Evolutionary conservation across 2,329 filamentous ascomycete genomes (phyloP).

Genomic region (Dactylellina drechsleri): DNA sequence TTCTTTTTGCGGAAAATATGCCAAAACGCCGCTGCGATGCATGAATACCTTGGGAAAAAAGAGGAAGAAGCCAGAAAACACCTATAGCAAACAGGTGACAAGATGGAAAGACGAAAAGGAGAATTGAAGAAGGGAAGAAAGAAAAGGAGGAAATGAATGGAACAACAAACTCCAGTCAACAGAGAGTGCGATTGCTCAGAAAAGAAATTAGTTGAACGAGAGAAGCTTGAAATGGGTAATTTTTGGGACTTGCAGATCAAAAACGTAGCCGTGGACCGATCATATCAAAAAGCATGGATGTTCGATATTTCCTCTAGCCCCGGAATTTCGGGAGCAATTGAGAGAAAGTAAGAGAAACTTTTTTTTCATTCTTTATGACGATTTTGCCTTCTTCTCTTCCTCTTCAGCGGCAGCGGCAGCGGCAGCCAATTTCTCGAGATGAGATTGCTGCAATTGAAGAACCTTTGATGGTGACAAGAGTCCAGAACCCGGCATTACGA

Average conservation of each 20-base stretch:
- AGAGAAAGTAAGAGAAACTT: slow-evolving; percentile 56
- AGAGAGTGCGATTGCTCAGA: neutral
- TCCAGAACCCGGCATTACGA: slow-evolving; percentile 28
- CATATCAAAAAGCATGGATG: neutral
- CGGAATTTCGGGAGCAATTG: slow-evolving; percentile 24
- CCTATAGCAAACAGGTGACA: too few species aligned
- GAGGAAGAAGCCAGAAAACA: too few species aligned
- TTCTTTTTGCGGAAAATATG: slow-evolving; percentile 10
- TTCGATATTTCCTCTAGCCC: too few species aligned
- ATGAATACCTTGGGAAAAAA: neutral
- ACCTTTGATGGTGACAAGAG: slow-evolving; percentile 30
- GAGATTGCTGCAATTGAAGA: slow-evolving; percentile 41
- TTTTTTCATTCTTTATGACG: neutral
- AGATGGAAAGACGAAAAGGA: neutral
- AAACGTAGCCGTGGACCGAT: neutral
- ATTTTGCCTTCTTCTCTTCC: slow-evolving; percentile 52
- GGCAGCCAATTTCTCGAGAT: slow-evolving; percentile 40
- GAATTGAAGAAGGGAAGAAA: slow-evolving; percentile 61
- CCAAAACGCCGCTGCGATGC: slow-evolving; percentile 36
- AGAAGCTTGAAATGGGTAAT: neutral
- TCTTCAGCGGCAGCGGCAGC: slow-evolving; percentile 57
- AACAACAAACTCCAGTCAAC: too few species aligned
- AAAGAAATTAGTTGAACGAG: neutral
- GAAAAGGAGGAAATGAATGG: slow-evolving; percentile 56
- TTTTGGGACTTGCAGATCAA: too few species aligned